These are phyloP conservation scores for Apiospora pterosperma DNA, from an alignment of 2,329 filamentous ascomycete genomes.

Conservation along the genomic window DNA sequence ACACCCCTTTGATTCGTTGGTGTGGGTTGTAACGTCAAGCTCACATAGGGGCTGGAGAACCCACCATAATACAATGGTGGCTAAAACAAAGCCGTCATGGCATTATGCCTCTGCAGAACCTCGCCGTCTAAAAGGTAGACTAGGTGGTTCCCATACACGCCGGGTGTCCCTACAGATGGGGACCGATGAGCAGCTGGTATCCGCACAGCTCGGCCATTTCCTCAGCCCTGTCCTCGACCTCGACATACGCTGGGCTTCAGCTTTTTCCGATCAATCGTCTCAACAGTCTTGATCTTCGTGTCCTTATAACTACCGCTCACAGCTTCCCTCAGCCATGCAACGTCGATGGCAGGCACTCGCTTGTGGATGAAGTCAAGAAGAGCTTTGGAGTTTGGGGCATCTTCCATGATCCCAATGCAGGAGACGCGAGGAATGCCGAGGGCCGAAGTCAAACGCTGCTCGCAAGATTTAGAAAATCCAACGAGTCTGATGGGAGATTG, in stretches of 20 bases:
- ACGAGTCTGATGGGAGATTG: conserved; percentile 52
- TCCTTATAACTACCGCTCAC: conserved; percentile 35
- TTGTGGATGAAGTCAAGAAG: conserved; percentile 54
- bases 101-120: not conserved
- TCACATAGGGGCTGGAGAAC: not conserved
- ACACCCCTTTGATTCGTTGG: not conserved
- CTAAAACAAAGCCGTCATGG: not conserved
- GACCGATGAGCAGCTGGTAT: not conserved
- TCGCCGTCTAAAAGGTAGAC: not conserved
- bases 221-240: not conserved
- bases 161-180: not conserved
- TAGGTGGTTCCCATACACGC: not conserved
- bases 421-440: conserved; percentile 63
- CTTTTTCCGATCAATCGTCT: conserved; percentile 25
- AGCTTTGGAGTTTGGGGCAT: conserved; percentile 53
- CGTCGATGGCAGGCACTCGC: conserved; percentile 48
- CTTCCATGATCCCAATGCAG: conserved; percentile 55
- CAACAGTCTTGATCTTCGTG: conserved; percentile 44
- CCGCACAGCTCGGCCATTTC: not conserved
- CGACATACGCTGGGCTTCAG: not conserved
- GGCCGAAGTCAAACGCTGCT: conserved; percentile 51
- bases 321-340: conserved; percentile 54
- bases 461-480: conserved; percentile 58
- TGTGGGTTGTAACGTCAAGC: not conserved
- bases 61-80: not conserved